A percentile compares a stretch with the other conserved stretches of the same genome.
These are phyloP conservation scores for Hypericum perforatum DNA, from an alignment of 345 rosid genomes.

Conservation along the genomic window DNA sequence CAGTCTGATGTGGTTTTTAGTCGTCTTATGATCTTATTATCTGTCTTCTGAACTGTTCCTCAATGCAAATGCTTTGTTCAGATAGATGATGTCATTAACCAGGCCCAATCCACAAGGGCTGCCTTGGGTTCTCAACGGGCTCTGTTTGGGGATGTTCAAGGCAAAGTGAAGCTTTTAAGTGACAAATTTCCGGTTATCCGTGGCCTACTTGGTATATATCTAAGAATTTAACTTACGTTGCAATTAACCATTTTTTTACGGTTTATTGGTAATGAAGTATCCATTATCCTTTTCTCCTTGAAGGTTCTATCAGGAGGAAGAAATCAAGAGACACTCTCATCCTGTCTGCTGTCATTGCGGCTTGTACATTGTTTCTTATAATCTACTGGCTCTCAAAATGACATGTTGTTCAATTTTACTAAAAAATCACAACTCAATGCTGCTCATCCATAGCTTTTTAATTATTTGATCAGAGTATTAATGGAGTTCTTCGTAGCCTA, in stretches of 20 bases:
- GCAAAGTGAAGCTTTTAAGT: constrained; percentile 76
- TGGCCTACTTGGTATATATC: constrained; percentile 67
- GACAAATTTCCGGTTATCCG: constrained; percentile 86
- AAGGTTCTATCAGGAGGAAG: constrained; percentile 80
- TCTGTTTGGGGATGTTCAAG: constrained; percentile 85
- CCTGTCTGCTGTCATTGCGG: constrained; percentile 85
- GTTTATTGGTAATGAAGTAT: constrained; percentile 3
- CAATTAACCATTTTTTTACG: neutral
- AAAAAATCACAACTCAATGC: neutral
- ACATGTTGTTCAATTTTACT: neutral
- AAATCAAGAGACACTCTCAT: constrained; percentile 84
- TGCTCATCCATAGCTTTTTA: neutral
- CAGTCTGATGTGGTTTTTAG: too few relatives aligned
- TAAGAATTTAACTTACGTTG: constrained; percentile 1
- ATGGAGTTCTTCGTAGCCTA: too few relatives aligned
- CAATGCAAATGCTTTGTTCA: constrained; percentile 16
- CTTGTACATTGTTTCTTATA: constrained; percentile 81
- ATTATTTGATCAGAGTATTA: too few relatives aligned
- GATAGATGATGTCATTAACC: constrained; percentile 94
- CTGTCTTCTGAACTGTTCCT: too few relatives aligned
- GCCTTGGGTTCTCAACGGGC: constrained; percentile 81
- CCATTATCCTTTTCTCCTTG: neutral
- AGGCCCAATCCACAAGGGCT: constrained; percentile 88
- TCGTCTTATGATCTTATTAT: too few relatives aligned
- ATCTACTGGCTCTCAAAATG: constrained; percentile 92